These are phyloP conservation scores for Fragaria ananassa DNA, from an alignment of 306 rosid species.

Conservation along the genomic window DNA sequence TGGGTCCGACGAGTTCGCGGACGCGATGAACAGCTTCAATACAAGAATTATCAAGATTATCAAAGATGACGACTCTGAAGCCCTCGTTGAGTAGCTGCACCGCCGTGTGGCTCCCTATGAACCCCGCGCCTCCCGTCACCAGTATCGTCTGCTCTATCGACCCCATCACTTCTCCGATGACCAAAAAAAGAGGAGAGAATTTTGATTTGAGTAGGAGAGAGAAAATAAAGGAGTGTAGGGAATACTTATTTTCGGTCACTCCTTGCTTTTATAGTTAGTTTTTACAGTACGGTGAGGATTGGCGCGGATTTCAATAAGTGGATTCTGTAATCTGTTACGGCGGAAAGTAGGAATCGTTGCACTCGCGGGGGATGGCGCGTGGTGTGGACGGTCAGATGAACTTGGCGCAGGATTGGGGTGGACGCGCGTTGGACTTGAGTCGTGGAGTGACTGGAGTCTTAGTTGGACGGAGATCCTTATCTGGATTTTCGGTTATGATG, in stretches of 20 bases:
- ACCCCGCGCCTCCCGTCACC: conserved; percentile 89
- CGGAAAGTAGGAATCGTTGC: not conserved
- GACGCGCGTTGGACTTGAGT: not conserved
- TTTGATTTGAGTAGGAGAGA: not conserved
- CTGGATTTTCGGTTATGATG: not conserved
- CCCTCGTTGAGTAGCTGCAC: conserved; percentile 79
- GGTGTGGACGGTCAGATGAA: not conserved
- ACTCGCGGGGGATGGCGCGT: not conserved
- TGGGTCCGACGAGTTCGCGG: conserved; percentile 61
- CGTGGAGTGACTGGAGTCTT: not conserved
- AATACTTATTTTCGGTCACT: not conserved
- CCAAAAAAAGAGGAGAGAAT: no score
- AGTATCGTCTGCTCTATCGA: conserved; percentile 54
- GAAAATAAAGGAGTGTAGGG: not conserved
- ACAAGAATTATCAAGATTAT: conserved; percentile 72
- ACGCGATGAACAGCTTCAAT: conserved; percentile 72
- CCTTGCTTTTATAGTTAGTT: not conserved
- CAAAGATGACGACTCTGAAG: conserved; percentile 53
- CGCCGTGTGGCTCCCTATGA: conserved; percentile 85
- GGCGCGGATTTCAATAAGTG: conserved; percentile 25
- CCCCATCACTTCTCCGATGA: conserved; percentile 29
- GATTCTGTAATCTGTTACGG: not conserved
- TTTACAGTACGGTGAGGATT: not conserved
- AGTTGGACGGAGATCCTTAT: not conserved
- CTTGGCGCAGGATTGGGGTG: not conserved